These are phyloP conservation scores for Voacanga thouarsii DNA, from an alignment of 257 asterid genomes.

Conservation along the genomic window DNA sequence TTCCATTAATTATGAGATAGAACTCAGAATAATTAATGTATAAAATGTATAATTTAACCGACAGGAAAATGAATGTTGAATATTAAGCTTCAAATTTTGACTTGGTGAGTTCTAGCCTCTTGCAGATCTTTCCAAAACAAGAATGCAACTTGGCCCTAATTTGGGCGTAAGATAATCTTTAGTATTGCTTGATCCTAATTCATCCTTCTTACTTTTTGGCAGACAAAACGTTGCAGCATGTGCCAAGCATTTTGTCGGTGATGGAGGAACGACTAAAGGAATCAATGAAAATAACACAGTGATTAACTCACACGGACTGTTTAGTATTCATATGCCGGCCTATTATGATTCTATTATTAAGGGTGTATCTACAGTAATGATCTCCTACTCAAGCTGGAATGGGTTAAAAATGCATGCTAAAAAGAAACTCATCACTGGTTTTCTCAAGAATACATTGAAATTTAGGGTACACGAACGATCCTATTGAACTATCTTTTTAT, in stretches of 20 bases:
- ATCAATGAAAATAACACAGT: constrained; percentile 66
- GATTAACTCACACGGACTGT: constrained; percentile 32
- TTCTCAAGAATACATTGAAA: constrained; percentile 50
- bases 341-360: constrained; percentile 50
- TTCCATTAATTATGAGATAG: too few species aligned
- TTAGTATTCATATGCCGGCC: constrained; percentile 62
- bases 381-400: constrained; percentile 78
- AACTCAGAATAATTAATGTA: too few species aligned
- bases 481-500: neutral
- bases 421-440: constrained; percentile 57
- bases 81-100: too few species aligned
- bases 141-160: neutral
- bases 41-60: too few species aligned
- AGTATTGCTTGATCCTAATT: neutral
- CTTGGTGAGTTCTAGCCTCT: neutral
- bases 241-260: constrained; percentile 73
- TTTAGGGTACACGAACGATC: constrained; percentile 39
- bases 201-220: neutral
- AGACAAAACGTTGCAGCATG: constrained; percentile 49
- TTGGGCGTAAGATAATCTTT: neutral
- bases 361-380: constrained; percentile 64
- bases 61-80: too few species aligned
- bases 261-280: constrained; percentile 73
- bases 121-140: neutral
- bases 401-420: constrained; percentile 70